Evolutionary conservation across 805 yeast species (phyloP).

Genomic region (Metschnikowia gelsemii): DNA sequence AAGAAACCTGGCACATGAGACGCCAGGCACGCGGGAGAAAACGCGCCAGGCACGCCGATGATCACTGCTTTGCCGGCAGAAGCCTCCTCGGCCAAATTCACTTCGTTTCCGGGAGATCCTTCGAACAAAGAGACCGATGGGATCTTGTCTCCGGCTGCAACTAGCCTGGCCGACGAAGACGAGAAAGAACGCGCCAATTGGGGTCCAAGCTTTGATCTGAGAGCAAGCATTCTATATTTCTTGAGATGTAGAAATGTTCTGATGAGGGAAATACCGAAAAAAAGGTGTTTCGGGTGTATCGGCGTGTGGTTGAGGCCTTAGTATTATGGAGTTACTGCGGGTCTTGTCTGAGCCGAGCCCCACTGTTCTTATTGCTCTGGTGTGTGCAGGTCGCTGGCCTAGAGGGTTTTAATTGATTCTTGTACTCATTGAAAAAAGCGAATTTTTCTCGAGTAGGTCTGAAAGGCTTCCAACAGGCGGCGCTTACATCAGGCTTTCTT

Average conservation of each 20-base stretch:
- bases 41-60: conserved; percentile 59
- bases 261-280: background rate
- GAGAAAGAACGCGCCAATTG: conserved; percentile 23
- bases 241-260: no score
- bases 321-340: no score
- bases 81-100: conserved; percentile 52
- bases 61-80: conserved; percentile 52
- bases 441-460: no score
- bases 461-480: no score
- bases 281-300: no score
- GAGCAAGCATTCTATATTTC: conserved; percentile 7
- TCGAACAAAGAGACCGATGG: conserved; percentile 59
- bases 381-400: no score
- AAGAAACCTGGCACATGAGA: conserved; percentile 75
- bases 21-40: conserved; percentile 75
- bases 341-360: no score
- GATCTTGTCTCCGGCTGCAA: conserved; percentile 58
- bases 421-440: no score
- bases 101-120: conserved; percentile 62
- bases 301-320: no score
- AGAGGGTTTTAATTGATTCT: no score
- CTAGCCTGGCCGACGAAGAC: conserved; percentile 23
- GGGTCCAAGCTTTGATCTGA: conserved; percentile 6
- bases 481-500: no score
- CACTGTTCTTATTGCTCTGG: no score